Base-by-base conservation (phyloP, 176 grass and related monocot genomes). In the Poa annua region DNA sequence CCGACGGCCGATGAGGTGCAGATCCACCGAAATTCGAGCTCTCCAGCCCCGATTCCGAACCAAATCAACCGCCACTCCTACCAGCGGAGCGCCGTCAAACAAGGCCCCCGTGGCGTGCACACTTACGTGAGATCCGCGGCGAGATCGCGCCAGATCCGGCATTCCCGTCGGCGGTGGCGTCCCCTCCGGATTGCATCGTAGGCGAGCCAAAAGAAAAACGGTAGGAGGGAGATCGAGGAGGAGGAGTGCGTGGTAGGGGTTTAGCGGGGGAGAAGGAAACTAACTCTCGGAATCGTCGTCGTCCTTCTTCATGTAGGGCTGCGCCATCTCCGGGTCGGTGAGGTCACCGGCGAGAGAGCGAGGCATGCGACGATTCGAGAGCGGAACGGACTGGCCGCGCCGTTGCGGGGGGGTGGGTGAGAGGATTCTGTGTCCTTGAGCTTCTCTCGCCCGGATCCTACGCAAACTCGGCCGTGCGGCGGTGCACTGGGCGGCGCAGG, bases 281-380 rank as follows among this genome's bases (percentile, higher is more conserved):
- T 51, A 3, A 94, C 92, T 85, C 2, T 94, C 89, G 25, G 79
- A 83, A 48, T 94, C 89, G 74, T 94, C 92, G 77, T 94, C 92
- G 62, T 94, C 89, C 82, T 94, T 94, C 85, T 94, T 94, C 81
- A 89, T 84, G 85, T 89, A 89, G 54, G 87, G 87, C 33, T 94
- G 89, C 76, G 89, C 89, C 92, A 94, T 94, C 57, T 81, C 86
- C 64, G 89, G 79, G 50, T 21, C 81, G 38, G 89, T 71, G 68
- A 91, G 89, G 52, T 91, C 88, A 48, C 84, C 85, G 79, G 67
- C 78, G 78, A 91, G 82, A 17, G 82, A 85, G 78, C 78, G 82
- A 88, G 81, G 82, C 81, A 88, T 88, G 50, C 32, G 82, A 42
- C 38, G 48, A 4, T 73, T 21, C 26, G 53, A 35, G 5, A 16